Evolutionary conservation across 306 rosid species (phyloP).

Genomic region (Quercus engelmannii): DNA sequence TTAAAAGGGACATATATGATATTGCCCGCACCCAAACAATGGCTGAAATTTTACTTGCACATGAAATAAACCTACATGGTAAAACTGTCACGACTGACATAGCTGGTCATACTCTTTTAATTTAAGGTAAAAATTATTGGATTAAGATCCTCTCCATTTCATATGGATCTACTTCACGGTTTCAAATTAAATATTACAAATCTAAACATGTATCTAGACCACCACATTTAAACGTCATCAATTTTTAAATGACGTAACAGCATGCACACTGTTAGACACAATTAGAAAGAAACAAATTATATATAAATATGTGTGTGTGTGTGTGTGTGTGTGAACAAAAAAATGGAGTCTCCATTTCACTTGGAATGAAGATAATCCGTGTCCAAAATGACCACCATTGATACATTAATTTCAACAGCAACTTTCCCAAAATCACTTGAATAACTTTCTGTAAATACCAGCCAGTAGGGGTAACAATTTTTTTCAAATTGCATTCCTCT

Average conservation of each 20-base stretch:
- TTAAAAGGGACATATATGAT: not conserved
- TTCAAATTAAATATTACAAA: too few relatives aligned
- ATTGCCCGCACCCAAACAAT: not conserved
- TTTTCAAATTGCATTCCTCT: not conserved
- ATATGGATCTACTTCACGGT: too few relatives aligned
- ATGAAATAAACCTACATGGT: not conserved
- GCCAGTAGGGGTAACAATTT: slow-evolving; percentile 7
- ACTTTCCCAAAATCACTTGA: not conserved
- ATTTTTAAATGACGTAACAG: too few relatives aligned
- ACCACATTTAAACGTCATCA: too few relatives aligned
- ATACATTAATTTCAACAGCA: slow-evolving; percentile 4
- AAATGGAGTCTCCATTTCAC: too few relatives aligned
- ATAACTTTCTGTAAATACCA: slow-evolving; percentile 9
- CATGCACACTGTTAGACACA: too few relatives aligned
- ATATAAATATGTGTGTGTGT: too few relatives aligned
- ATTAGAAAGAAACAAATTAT: too few relatives aligned
- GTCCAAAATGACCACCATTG: not conserved
- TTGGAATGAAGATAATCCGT: too few relatives aligned
- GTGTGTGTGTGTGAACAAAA: too few relatives aligned
- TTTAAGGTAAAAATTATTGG: not conserved
- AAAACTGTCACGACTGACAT: not conserved
- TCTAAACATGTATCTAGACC: too few relatives aligned
- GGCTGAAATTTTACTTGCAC: not conserved
- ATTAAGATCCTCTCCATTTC: too few relatives aligned
- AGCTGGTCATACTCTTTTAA: slow-evolving; percentile 14